These are phyloP conservation scores for Starmerella tilneyi DNA, from an alignment of 805 yeast species.

Conservation along the genomic window DNA sequence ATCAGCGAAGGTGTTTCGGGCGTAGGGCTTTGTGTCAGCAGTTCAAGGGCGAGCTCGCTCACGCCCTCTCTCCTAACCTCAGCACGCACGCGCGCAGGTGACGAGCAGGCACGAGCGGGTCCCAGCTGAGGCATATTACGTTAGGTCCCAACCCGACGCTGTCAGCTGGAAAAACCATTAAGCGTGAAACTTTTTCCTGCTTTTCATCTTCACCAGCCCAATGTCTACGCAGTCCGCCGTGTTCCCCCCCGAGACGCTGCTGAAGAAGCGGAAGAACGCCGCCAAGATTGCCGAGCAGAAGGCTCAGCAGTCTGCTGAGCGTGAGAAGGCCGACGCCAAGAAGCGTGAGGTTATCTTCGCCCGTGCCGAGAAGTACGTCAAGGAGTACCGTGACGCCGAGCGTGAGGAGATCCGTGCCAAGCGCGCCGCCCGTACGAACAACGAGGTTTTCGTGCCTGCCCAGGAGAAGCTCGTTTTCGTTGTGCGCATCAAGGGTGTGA, in stretches of 20 bases:
- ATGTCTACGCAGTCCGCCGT: conserved; percentile 22
- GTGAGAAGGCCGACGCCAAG: conserved; percentile 30
- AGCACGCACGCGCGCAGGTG: background rate
- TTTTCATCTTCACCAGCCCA: conserved; percentile 10
- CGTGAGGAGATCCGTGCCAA: conserved; percentile 80
- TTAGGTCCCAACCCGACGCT: conserved; percentile 8
- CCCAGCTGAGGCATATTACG: background rate
- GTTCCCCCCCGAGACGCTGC: conserved; percentile 46
- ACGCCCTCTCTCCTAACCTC: background rate
- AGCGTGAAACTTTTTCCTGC: conserved; percentile 13
- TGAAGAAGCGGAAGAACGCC: conserved; percentile 50
- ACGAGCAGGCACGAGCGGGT: background rate
- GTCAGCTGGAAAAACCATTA: conserved; percentile 3
- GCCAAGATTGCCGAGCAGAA: conserved; percentile 48
- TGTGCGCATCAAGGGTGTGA: conserved; percentile 98
- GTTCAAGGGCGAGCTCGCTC: background rate
- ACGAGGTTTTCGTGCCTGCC: conserved; percentile 89
- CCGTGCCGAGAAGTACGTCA: conserved; percentile 93
- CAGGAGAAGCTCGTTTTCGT: conserved; percentile 91
- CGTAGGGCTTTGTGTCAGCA: conserved; percentile 6
- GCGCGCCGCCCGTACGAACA: conserved; percentile 74
- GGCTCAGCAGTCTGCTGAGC: conserved; percentile 39
- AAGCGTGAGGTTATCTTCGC: conserved; percentile 53
- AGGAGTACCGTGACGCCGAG: conserved; percentile 89
- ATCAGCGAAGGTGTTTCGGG: too few species aligned